A percentile compares a stretch with the other conserved stretches of the same genome.
Evolutionary conservation across 805 yeast species (phyloP).

Genomic region (Yarrowia porcina): DNA sequence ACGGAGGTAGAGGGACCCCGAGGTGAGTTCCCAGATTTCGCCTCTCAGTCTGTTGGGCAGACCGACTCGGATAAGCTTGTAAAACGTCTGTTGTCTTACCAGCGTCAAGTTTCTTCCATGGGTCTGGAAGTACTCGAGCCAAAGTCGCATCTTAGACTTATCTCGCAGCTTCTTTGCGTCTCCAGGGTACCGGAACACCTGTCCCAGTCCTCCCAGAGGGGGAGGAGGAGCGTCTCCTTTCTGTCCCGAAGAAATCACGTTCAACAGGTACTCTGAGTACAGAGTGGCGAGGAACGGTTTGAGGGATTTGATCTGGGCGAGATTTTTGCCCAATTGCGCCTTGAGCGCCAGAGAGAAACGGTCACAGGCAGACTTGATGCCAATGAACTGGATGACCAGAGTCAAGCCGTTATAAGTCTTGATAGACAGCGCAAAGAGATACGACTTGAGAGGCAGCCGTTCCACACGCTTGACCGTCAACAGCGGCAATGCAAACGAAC

Average conservation of each 20-base stretch:
- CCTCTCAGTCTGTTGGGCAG: conserved; percentile 93
- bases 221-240: conserved; percentile 26
- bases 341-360: conserved; percentile 70
- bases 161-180: conserved; percentile 73
- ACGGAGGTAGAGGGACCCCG: conserved; percentile 79
- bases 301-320: conserved; percentile 56
- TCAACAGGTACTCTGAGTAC: conserved; percentile 79
- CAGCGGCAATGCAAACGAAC: conserved; percentile 68
- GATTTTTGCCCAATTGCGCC: conserved; percentile 56
- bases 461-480: conserved; percentile 82
- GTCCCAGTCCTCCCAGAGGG: conserved; percentile 88
- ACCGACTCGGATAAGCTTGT: conserved; percentile 82
- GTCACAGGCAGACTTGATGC: conserved; percentile 75
- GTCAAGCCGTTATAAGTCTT: conserved; percentile 63
- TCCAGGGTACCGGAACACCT: conserved; percentile 83
- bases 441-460: conserved; percentile 70
- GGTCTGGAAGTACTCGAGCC: conserved; percentile 86
- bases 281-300: conserved; percentile 65
- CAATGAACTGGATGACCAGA: conserved; percentile 69
- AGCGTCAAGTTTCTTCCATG: conserved; percentile 83
- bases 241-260: conserved; percentile 35
- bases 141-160: conserved; percentile 78
- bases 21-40: conserved; percentile 90
- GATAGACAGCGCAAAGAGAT: conserved; percentile 73
- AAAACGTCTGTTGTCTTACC: conserved; percentile 70